These are phyloP conservation scores for Lactarius vividus DNA, from an alignment of 768 basidiomycete species.

Conservation along the genomic window DNA sequence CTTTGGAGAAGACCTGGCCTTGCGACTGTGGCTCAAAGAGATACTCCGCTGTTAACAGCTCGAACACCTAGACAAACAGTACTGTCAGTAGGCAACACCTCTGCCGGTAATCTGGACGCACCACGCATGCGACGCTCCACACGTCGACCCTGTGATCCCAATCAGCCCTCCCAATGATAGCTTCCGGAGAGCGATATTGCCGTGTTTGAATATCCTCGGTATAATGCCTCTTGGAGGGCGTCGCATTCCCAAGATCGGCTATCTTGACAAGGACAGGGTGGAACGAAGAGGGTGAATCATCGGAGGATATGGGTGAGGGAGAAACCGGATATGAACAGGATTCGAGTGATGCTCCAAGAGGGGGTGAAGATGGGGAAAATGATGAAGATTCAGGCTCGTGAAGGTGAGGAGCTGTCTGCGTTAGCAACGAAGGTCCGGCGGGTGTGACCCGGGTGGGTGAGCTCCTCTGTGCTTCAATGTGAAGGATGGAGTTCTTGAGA, in stretches of 20 bases:
- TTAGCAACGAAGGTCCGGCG: slow-evolving; percentile 37
- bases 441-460: slow-evolving; percentile 24
- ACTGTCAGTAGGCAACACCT: not conserved
- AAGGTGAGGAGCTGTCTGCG: slow-evolving; percentile 33
- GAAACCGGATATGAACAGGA: not conserved
- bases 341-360: slow-evolving; percentile 1
- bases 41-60: slow-evolving; percentile 87
- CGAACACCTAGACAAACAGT: slow-evolving; percentile 58
- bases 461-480: slow-evolving; percentile 11
- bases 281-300: slow-evolving; percentile 15
- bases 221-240: slow-evolving; percentile 84
- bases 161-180: slow-evolving; percentile 80
- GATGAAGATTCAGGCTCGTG: not conserved
- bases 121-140: slow-evolving; percentile 89
- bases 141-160: slow-evolving; percentile 88
- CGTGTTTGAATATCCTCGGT: slow-evolving; percentile 97
- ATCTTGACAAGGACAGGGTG: slow-evolving; percentile 80
- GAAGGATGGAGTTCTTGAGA: not conserved
- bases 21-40: slow-evolving; percentile 88
- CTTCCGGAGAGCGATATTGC: slow-evolving; percentile 93
- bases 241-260: slow-evolving; percentile 92
- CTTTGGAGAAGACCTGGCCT: slow-evolving; percentile 80
- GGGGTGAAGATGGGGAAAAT: not conserved
- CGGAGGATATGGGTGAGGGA: slow-evolving; percentile 15
- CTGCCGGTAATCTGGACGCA: slow-evolving; percentile 37